A percentile compares a stretch with the other conserved stretches of the same genome.
Conservation (phyloP, 148 eudicot genomes). For the Polygonum aviculare region DNA sequence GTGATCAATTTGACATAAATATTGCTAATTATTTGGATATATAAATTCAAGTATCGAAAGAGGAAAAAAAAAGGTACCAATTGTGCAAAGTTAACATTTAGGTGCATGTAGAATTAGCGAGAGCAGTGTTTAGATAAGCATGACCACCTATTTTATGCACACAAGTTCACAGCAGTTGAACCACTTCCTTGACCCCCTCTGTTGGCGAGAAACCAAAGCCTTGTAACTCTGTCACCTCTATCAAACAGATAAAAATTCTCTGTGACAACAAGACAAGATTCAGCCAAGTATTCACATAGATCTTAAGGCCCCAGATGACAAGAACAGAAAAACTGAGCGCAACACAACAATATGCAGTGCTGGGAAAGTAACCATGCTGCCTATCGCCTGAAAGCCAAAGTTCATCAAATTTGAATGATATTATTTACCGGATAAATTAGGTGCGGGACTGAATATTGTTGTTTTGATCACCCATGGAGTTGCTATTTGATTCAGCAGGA, state of each 20-base stretch:
- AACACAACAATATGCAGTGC: neutral
- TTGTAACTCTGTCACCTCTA: neutral
- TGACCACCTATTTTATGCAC: neutral
- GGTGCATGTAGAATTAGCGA: neutral
- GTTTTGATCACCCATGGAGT: neutral
- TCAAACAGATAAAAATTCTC: neutral
- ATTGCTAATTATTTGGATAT: neutral
- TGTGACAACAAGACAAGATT: neutral
- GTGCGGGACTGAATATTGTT: constrained; percentile 4
- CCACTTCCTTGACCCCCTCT: neutral
- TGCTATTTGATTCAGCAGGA: neutral
- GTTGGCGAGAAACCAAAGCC: neutral
- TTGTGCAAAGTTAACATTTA: neutral
- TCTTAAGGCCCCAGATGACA: neutral
- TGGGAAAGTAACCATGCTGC: neutral
- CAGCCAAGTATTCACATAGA: neutral
- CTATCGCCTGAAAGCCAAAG: neutral
- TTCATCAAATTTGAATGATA: neutral
- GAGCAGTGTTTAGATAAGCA: neutral
- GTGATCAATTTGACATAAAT: neutral
- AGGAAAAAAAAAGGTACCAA: neutral
- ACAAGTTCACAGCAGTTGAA: neutral
- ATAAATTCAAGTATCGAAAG: too few species aligned
- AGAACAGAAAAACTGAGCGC: neutral
- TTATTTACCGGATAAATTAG: neutral